Conservation (phyloP, 2,329 filamentous ascomycete genomes). For the Aspergillus sojae region DNA sequence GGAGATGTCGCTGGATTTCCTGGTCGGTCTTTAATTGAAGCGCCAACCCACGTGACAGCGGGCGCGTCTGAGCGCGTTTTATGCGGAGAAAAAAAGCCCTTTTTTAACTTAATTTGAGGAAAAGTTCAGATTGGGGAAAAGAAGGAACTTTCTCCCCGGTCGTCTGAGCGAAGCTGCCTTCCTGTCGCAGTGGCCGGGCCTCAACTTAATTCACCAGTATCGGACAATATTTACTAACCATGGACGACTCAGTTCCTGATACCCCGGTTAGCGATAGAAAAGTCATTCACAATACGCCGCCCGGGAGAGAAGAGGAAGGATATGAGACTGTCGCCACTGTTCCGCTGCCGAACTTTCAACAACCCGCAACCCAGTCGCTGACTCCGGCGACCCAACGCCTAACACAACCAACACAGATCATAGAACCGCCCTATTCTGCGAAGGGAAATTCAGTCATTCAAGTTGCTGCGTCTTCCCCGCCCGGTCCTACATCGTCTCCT, state of each 20-base stretch:
- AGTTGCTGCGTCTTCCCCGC: slow-evolving; percentile 86
- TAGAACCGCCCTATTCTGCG: slow-evolving; percentile 47
- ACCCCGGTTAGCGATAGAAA: slow-evolving; percentile 43
- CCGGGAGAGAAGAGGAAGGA: slow-evolving; percentile 37
- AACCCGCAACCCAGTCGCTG: slow-evolving; percentile 34
- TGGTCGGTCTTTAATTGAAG: slow-evolving; percentile 24
- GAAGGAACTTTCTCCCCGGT: slow-evolving; percentile 5
- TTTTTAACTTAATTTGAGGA: slow-evolving; percentile 6
- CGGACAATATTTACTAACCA: slow-evolving; percentile 17
- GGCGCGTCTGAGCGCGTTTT: slow-evolving; percentile 25
- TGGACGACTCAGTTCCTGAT: slow-evolving; percentile 45
- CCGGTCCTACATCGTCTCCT: slow-evolving; percentile 53
- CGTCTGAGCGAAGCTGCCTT: not conserved
- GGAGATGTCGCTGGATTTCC: not conserved
- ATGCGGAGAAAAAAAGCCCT: slow-evolving; percentile 18
- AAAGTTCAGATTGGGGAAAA: slow-evolving; percentile 8
- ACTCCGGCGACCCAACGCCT: slow-evolving; percentile 54
- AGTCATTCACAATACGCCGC: slow-evolving; percentile 31
- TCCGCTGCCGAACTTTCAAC: slow-evolving; percentile 37
- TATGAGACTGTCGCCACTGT: slow-evolving; percentile 55
- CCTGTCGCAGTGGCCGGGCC: not conserved
- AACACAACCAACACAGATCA: slow-evolving; percentile 65
- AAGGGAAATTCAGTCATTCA: slow-evolving; percentile 61
- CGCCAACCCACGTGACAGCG: slow-evolving; percentile 24
- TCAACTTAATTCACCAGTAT: not conserved